Percentiles rank a stretch among this genome's conserved stretches.
Evolutionary conservation across 106 monocot genomes (phyloP).

Genomic region (Acanthochlamys bracteata): DNA sequence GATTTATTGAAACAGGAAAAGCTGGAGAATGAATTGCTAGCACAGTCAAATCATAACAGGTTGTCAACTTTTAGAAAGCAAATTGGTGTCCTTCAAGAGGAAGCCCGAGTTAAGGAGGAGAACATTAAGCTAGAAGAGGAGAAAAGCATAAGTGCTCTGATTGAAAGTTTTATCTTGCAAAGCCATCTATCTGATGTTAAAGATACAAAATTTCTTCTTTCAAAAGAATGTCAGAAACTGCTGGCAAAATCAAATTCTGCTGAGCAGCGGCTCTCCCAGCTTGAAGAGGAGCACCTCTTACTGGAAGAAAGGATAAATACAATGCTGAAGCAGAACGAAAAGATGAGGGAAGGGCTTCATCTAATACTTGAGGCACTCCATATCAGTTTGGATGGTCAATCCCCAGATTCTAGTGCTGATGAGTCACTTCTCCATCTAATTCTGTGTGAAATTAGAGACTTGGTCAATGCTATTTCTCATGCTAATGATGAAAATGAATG

Average conservation of each 20-base stretch:
- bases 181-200: constrained; percentile 43
- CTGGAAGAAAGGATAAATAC: constrained; percentile 17
- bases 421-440: constrained; percentile 28
- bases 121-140: constrained; percentile 33
- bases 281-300: constrained; percentile 32
- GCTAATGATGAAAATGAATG: constrained; percentile 30
- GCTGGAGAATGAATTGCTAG: constrained; percentile 33
- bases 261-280: constrained; percentile 30
- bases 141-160: constrained; percentile 29
- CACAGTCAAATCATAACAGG: constrained; percentile 23
- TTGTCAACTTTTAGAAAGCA: constrained; percentile 20
- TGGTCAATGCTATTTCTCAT: constrained; percentile 32
- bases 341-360: constrained; percentile 39
- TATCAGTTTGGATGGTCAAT: constrained; percentile 12
- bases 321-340: constrained; percentile 30
- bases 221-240: constrained; percentile 24
- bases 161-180: constrained; percentile 45
- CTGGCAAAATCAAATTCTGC: constrained; percentile 17
- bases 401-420: constrained; percentile 10
- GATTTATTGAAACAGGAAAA: constrained; percentile 27
- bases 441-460: constrained; percentile 22
- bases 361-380: constrained; percentile 19
- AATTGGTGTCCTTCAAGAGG: constrained; percentile 31
- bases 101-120: constrained; percentile 23
- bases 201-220: constrained; percentile 27